Base-by-base conservation (phyloP, 352 stramenopile species). In the Globisporangium middletonii region DNA sequence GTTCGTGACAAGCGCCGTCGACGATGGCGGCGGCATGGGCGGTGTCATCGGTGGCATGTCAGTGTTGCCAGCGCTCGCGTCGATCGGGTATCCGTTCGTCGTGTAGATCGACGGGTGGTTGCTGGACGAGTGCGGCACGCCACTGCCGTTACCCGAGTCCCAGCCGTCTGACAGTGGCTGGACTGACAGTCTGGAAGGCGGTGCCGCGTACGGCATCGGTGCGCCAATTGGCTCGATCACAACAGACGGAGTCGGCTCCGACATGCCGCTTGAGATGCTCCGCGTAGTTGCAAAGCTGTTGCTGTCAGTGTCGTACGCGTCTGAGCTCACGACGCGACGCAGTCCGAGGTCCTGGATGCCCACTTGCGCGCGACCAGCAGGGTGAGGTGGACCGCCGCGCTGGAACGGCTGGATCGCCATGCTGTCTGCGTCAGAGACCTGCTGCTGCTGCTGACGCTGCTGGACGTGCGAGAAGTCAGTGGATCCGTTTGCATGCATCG, bases 401-500 rank as follows among this genome's bases (percentile, higher is more conserved):
- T 60, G 50, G 33, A 48, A 65, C n/a, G 50, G 57, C n/a, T 57
- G 43, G 19, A 63, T 60, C 8, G 53, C 52, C 37, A 60, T 48
- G 8, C 51, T 44, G 18, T 64, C 50, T 3, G 58, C 16, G 26
- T 2, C 30, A 27, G 27, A n/a, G 23, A 19, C 8, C 33, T 44
- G 44, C 16, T 15, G 47, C 8, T 9, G 16, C 57, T 37, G 41
- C 12, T 63, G n/a, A 5, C 9, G 23, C n/a, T 33, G 35, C 33
- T 38, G 33, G 33, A 38, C 33, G 33, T 38, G 33, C 7, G 33
- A 13, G 33, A 38, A 38, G 33, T 13, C 33, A 38, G 33, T 13
- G 4, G 33, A 38, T 38, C 33, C 33, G 33, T 38, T 38, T 12
- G 33, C 33, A 38, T 8, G 33, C 33, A 38, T 38, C 33, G 33